Base-by-base conservation (phyloP, 345 rosid genomes). In the Erodium maritimum region DNA sequence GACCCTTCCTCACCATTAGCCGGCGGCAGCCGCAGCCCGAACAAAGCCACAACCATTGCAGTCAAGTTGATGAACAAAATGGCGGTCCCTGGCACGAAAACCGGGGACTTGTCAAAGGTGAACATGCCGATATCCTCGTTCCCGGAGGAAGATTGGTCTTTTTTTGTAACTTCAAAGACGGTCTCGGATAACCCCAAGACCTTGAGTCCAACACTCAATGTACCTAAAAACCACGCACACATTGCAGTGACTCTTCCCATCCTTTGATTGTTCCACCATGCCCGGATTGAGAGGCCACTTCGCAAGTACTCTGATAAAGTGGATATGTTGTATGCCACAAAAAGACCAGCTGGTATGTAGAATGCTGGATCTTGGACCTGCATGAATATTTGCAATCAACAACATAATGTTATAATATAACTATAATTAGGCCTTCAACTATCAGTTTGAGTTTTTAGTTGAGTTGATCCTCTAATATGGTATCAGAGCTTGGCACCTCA, bases 11-110 rank as follows among this genome's bases (percentile, higher is more conserved):
- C n/a, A n/a, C 60, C 64, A 8, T 24, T 13, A 17, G n/a, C 56
- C 1, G 33, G 46, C 13, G 58, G 10, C 0, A 73, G 67, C 54
- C 50, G 63, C 55, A 57, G 19, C 69, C 79, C 65, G 0, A 69
- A 13, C 5, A 24, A 56, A 5, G 23, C 22, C 53, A 46, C 19
- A 1, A 23, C 54, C 23, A 86, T 9, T 0, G 86, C 80, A 0
- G 55, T 34, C 48, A 81, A 20, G n/a, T 80, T 74, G 42, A 87
- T 61, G 13, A 90, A 54, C 68, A 80, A 9, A 17, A 87, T 64
- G 11, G 81, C 57, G 0, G 82, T 78, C n/a, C 90, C 85, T 0
- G 90, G 95, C 8, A 81, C 18, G 23, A 84, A 84, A 23, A 72
- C 2, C 0, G 63, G 59, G 1, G 88, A 84, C 23, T 50, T 69